phyloP scores from a whole-genome alignment of 352 stramenopile genomes.

The Globisporangium ultimum region DNA sequence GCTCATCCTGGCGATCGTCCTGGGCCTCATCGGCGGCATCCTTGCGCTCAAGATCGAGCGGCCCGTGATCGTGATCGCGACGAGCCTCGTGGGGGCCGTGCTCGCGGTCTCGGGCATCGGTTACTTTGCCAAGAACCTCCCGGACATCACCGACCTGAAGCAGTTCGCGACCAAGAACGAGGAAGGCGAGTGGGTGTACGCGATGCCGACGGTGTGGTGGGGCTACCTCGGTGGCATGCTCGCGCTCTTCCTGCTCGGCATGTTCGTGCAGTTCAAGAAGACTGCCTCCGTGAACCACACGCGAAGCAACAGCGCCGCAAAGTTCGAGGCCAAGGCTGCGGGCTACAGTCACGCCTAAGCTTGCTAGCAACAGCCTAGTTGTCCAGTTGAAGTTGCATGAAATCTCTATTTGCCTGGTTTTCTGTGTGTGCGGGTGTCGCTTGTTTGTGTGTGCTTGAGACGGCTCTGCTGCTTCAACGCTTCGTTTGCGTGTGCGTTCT shows the following conservation, averaged over 20 bases:
- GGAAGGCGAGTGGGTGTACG: slow-evolving; percentile 39
- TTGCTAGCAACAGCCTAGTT: no score
- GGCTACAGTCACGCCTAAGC: slow-evolving; percentile 5
- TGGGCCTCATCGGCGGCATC: slow-evolving; percentile 43
- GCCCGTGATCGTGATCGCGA: slow-evolving; percentile 52
- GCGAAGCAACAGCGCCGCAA: neutral
- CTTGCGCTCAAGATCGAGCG: slow-evolving; percentile 52
- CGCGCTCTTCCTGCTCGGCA: slow-evolving; percentile 34
- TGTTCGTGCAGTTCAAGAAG: slow-evolving; percentile 58
- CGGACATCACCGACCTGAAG: slow-evolving; percentile 37
- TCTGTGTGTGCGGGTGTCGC: no score
- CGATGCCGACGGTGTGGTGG: slow-evolving; percentile 56
- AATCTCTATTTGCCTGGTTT: no score
- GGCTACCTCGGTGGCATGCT: slow-evolving; percentile 45
- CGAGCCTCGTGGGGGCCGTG: slow-evolving; percentile 44
- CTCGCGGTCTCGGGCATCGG: slow-evolving; percentile 45
- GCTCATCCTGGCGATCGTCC: slow-evolving; percentile 38
- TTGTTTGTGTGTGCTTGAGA: neutral
- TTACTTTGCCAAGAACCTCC: slow-evolving; percentile 64
- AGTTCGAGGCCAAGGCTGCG: neutral
- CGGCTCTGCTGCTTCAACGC: no score
- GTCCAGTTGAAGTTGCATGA: no score
- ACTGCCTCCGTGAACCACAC: slow-evolving; percentile 11
- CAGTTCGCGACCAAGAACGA: slow-evolving; percentile 30
- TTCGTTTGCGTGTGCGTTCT: no score